Evolutionary conservation across 768 basidiomycete species (phyloP).

Genomic region (Pleurotus tuber-regium): DNA sequence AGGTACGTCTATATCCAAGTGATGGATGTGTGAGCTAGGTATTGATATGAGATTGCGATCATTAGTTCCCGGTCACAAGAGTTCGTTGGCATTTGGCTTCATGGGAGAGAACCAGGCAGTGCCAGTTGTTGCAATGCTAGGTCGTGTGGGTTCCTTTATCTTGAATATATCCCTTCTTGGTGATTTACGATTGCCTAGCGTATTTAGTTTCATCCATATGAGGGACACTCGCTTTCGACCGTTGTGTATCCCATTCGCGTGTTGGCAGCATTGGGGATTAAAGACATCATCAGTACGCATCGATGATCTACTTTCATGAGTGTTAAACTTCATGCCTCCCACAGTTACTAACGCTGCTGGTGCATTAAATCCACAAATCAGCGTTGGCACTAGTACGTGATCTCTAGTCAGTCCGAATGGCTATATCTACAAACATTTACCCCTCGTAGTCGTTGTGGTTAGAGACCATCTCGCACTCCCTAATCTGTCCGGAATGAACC

Average conservation of each 20-base stretch:
- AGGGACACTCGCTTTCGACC: slow-evolving; percentile 69
- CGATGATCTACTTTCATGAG: slow-evolving; percentile 21
- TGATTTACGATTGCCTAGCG: slow-evolving; percentile 11
- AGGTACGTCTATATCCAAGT: slow-evolving; percentile 39
- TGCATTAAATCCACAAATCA: slow-evolving; percentile 66
- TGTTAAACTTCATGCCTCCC: not conserved
- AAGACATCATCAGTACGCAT: slow-evolving; percentile 78
- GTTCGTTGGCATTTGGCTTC: slow-evolving; percentile 76
- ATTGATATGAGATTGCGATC: not conserved
- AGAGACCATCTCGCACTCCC: slow-evolving; percentile 85
- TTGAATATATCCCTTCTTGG: not conserved
- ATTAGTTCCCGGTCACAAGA: slow-evolving; percentile 79
- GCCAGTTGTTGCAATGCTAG: slow-evolving; percentile 88
- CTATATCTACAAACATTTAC: no score
- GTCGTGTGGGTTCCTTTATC: slow-evolving; percentile 51
- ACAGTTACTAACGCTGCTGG: slow-evolving; percentile 92
- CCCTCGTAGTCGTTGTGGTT: slow-evolving; percentile 69
- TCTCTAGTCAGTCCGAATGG: not conserved
- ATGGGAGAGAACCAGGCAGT: slow-evolving; percentile 62
- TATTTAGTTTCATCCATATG: slow-evolving; percentile 78
- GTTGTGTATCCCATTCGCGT: slow-evolving; percentile 79
- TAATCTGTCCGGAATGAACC: slow-evolving; percentile 72
- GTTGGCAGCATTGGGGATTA: slow-evolving; percentile 75
- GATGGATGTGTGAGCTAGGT: not conserved
- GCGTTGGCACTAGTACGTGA: slow-evolving; percentile 76